Evolutionary conservation across 2,329 filamentous ascomycete species (phyloP).

Genomic region (Tolypocladium ophioglossoides): DNA sequence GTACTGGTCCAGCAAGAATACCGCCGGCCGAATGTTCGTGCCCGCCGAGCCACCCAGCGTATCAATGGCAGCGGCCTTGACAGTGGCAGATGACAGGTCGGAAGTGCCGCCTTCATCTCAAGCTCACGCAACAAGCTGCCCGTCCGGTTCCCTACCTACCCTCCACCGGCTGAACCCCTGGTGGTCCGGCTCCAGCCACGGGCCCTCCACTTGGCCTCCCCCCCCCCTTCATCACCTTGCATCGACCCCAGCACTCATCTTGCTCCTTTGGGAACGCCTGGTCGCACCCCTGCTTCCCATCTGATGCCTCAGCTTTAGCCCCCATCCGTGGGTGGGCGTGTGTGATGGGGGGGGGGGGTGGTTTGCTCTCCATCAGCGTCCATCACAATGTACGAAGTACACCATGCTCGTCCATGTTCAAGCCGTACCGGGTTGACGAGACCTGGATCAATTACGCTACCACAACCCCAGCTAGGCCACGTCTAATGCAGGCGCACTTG

Average conservation of each 20-base stretch:
- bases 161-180: conserved; percentile 3
- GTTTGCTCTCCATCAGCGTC: not conserved
- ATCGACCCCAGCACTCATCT: not conserved
- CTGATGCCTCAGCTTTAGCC: not conserved
- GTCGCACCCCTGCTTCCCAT: not conserved
- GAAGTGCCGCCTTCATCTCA: not conserved
- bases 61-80: not conserved
- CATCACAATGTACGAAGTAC: conserved; percentile 1
- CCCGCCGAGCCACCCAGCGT: not conserved
- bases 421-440: conserved; percentile 11
- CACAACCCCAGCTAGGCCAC: conserved; percentile 8
- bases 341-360: not conserved
- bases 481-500: conserved; percentile 6
- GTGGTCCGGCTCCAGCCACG: conserved; percentile 2
- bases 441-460: conserved; percentile 10
- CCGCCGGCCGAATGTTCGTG: not conserved
- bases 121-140: not conserved
- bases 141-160: not conserved
- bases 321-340: not conserved
- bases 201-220: conserved; percentile 1
- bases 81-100: not conserved
- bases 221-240: conserved; percentile 3
- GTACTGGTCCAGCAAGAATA: not conserved
- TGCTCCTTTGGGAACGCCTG: not conserved
- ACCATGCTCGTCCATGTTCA: not conserved